Conservation (phyloP, 2,329 filamentous ascomycete species). For the Fusarium hainanense region DNA sequence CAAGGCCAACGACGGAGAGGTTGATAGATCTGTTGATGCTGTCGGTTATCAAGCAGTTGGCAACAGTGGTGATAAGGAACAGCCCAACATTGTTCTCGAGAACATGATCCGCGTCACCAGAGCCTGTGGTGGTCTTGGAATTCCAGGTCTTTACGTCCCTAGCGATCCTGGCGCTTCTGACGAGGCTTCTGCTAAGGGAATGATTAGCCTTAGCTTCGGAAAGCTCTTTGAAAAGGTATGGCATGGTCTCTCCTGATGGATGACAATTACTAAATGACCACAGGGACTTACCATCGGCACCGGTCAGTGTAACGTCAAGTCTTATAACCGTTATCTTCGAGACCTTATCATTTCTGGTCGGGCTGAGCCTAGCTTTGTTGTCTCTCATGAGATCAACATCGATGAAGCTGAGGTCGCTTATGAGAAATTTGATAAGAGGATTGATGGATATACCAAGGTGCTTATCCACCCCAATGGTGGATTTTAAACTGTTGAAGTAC, state of each 20-base stretch:
- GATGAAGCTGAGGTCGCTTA: constrained; percentile 71
- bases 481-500: constrained; percentile 23
- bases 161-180: constrained; percentile 72
- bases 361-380: constrained; percentile 74
- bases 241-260: rapidly evolving
- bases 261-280: neutral
- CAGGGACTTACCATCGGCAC: constrained; percentile 69
- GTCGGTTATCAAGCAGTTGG: constrained; percentile 74
- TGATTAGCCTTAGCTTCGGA: constrained; percentile 72
- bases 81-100: constrained; percentile 71
- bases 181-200: constrained; percentile 68
- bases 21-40: constrained; percentile 72
- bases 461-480: constrained; percentile 72
- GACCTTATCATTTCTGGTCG: constrained; percentile 73
- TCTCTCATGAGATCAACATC: constrained; percentile 71
- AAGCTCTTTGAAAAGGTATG: constrained; percentile 73
- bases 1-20: constrained; percentile 66
- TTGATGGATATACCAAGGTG: constrained; percentile 76
- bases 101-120: constrained; percentile 72
- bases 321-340: constrained; percentile 73
- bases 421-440: constrained; percentile 72
- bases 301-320: constrained; percentile 75
- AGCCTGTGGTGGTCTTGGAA: constrained; percentile 70
- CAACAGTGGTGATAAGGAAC: constrained; percentile 66
- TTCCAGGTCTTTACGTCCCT: constrained; percentile 64